Evolutionary conservation across 2,329 filamentous ascomycete genomes (phyloP), one percentile per base, ranked within the genome.

Genomic region (Ceratocystiopsis minuta): DNA sequence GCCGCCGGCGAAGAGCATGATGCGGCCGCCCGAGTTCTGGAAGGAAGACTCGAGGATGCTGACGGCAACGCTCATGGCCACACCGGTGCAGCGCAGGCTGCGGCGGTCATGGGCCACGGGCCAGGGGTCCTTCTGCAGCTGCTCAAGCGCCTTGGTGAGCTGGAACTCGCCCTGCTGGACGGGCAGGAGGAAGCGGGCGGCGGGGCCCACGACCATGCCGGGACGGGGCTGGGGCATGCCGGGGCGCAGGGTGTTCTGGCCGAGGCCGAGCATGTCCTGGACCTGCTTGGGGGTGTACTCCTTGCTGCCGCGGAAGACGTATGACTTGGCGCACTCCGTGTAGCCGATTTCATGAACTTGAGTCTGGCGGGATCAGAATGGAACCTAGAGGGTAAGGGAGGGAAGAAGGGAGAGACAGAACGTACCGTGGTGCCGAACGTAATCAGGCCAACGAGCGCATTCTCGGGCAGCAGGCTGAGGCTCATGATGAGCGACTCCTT

Each of bases 331-430:
- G 61, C 90, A 98, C 62, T 96, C 90, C 43, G 83, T 87, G 57
- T 98, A 98, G 43, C 90, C 90, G 51, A 98, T 84, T 62, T 98
- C 90, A 58, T 98, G 90, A 16, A 98, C 85, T 73, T 95, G 87
- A 31, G 85, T 77, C 81, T 86, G 51, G 14, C 17, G 38, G 50
- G 12, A 36, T 54, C 43, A 17, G 34, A 48, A 60, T 43, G 56
- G 48, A 32, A 41, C 41, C n/a, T n/a, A n/a, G 20, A 33, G 20
- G 24, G 17, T 15, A 16, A 3, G 37, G 20, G 6, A 16, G n/a
- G 16, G 15, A 28, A 24, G 6, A 38, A 28, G n/a, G 14, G 18
- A 38, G 3, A 40, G 20, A 16, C 4, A 31, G 14, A 46, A 47
- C 64, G 45, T 68, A 84, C 82, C 85, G 94, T 96, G 36, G 90